phyloP scores from a whole-genome alignment of 1,284 basidiomycete species.

The Psilocybe mexicana region DNA sequence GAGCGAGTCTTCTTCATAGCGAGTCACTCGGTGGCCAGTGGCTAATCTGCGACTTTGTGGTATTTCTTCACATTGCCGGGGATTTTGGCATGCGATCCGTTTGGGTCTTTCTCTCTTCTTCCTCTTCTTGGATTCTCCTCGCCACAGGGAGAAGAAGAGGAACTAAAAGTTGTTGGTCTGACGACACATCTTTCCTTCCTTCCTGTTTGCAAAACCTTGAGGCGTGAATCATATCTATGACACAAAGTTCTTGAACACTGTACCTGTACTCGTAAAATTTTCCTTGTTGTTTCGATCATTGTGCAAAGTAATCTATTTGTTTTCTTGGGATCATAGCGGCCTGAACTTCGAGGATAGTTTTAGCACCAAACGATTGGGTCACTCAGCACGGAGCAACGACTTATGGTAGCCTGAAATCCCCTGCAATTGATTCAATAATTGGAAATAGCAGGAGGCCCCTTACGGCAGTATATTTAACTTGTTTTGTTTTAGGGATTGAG shows the following conservation, averaged over 20 bases:
- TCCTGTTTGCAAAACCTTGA: neutral
- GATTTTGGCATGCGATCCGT: neutral
- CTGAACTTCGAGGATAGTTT: too few species aligned
- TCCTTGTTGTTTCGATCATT: too few species aligned
- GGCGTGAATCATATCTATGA: neutral
- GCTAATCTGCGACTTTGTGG: too few species aligned
- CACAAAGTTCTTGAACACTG: neutral
- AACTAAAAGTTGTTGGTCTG: neutral
- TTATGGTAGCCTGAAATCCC: too few species aligned
- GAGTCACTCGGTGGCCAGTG: neutral
- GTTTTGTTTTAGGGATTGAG: too few species aligned
- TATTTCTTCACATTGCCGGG: neutral
- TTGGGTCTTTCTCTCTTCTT: neutral
- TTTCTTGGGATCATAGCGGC: too few species aligned
- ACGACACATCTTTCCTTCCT: neutral
- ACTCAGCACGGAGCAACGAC: too few species aligned
- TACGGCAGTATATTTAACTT: too few species aligned
- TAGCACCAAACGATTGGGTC: too few species aligned
- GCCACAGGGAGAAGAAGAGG: neutral
- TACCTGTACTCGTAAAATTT: neutral
- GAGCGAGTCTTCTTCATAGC: constrained; percentile 34
- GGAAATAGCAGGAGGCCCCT: too few species aligned
- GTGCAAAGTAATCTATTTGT: too few species aligned
- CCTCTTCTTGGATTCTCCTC: neutral
- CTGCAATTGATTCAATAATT: too few species aligned